Evolutionary conservation across 2,329 filamentous ascomycete species (phyloP).

Genomic region (Aureobasidium zeae): DNA sequence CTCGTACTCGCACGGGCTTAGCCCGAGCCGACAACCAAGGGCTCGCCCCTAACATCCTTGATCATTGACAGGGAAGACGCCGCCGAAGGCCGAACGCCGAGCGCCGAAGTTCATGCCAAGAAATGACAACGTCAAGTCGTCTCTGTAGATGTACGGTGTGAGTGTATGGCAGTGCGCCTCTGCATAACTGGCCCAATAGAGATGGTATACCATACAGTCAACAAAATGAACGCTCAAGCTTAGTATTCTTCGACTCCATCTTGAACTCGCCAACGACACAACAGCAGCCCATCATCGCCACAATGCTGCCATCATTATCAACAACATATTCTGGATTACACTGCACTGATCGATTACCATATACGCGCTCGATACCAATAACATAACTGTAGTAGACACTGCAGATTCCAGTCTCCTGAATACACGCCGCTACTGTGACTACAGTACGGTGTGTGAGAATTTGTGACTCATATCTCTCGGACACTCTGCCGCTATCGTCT

Average conservation of each 20-base stretch:
- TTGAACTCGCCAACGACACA: background rate
- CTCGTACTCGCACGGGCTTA: too few species aligned
- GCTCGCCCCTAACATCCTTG: too few species aligned
- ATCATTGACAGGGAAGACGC: too few species aligned
- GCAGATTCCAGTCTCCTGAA: background rate
- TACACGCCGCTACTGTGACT: background rate
- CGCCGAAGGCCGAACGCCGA: background rate
- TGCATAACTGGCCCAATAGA: slow-evolving; percentile 8
- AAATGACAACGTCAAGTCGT: slow-evolving; percentile 6
- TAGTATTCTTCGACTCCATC: background rate
- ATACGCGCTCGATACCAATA: background rate
- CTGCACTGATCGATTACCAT: slow-evolving; percentile 38
- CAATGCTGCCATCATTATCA: slow-evolving; percentile 44
- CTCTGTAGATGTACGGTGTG: slow-evolving; percentile 7
- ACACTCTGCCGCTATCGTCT: too few species aligned
- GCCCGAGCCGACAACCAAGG: too few species aligned
- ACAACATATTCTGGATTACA: slow-evolving; percentile 39
- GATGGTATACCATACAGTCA: background rate
- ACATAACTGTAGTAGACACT: background rate
- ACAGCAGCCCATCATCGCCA: slow-evolving; percentile 25
- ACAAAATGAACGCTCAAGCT: slow-evolving; percentile 11
- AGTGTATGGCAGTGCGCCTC: slow-evolving; percentile 5
- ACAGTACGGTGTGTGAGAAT: background rate
- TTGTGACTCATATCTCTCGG: background rate
- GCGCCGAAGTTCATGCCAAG: background rate